Evolutionary conservation across 495 filamentous ascomycete genomes (phyloP).

Genomic region (Podospora comata): DNA sequence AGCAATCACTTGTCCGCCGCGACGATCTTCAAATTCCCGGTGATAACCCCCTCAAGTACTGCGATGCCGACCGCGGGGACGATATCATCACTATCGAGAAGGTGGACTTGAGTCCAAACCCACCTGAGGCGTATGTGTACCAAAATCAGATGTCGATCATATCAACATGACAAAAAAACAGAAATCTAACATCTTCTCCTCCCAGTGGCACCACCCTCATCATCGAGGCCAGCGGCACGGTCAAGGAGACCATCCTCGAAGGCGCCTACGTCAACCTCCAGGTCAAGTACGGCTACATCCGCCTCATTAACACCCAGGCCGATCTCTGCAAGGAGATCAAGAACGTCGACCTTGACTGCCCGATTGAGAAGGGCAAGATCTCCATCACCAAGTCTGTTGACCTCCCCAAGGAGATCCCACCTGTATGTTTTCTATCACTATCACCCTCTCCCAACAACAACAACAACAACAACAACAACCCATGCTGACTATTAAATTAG

Average conservation of each 20-base stretch:
- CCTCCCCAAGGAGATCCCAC: slow-evolving; percentile 82
- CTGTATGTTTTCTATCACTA: slow-evolving; percentile 54
- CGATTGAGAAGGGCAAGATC: slow-evolving; percentile 72
- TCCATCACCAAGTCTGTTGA: slow-evolving; percentile 75
- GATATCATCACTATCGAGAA: slow-evolving; percentile 69
- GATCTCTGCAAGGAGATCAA: slow-evolving; percentile 84
- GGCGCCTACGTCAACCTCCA: slow-evolving; percentile 75
- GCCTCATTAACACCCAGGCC: slow-evolving; percentile 70
- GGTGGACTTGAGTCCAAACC: slow-evolving; percentile 81
- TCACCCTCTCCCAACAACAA: background rate
- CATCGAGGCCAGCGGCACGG: slow-evolving; percentile 71
- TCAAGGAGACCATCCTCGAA: slow-evolving; percentile 64
- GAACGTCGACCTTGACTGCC: slow-evolving; percentile 87
- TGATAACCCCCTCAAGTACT: slow-evolving; percentile 73
- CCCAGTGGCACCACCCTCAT: slow-evolving; percentile 72
- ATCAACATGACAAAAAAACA: background rate
- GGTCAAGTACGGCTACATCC: slow-evolving; percentile 94
- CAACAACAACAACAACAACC: background rate
- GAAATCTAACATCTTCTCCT: slow-evolving; percentile 9
- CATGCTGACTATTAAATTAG: slow-evolving; percentile 42
- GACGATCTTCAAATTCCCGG: slow-evolving; percentile 60
- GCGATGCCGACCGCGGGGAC: slow-evolving; percentile 57
- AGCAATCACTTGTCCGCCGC: slow-evolving; percentile 32
- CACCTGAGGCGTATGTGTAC: slow-evolving; percentile 72
- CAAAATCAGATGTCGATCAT: background rate